A percentile compares a stretch with the other conserved stretches of the same genome.
Evolutionary conservation across 169 alveolate genomes (phyloP).

Genomic region (Eimeria necatrix): DNA sequence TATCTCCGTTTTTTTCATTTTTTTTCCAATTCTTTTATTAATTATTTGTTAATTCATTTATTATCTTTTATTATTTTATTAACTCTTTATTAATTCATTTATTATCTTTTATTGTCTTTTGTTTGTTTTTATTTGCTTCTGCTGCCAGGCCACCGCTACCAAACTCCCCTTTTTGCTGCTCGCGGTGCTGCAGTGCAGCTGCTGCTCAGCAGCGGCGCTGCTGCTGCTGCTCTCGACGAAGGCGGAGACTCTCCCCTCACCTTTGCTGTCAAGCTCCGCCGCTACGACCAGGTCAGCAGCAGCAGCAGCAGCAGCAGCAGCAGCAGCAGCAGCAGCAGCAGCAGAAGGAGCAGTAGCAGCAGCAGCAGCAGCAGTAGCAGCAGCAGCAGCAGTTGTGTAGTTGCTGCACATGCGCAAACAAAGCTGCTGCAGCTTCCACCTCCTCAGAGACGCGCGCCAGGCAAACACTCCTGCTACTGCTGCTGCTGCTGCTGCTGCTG

Average conservation of each 20-base stretch:
- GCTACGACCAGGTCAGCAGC: conserved; percentile 63
- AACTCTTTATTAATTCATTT: too few relatives aligned
- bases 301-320: neutral
- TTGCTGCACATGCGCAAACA: too few relatives aligned
- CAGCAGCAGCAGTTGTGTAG: too few relatives aligned
- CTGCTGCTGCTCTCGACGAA: neutral
- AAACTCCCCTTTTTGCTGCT: conserved; percentile 60
- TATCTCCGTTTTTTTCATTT: too few relatives aligned
- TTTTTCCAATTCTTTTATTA: too few relatives aligned
- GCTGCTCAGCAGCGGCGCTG: conserved; percentile 68
- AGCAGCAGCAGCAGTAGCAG: neutral
- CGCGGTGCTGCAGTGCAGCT: conserved; percentile 41
- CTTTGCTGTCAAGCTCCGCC: conserved; percentile 15
- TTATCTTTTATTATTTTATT: too few relatives aligned
- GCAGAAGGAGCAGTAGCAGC: neutral
- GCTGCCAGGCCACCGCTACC: neutral
- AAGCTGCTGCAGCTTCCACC: too few relatives aligned
- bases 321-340: neutral
- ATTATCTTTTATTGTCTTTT: too few relatives aligned
- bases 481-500: too few relatives aligned
- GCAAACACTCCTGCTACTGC: too few relatives aligned
- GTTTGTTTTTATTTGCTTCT: neutral
- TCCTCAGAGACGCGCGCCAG: too few relatives aligned
- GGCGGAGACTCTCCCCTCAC: conserved; percentile 73
- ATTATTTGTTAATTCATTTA: too few relatives aligned